Conservation (phyloP, 257 asterid species). For the Capsicum baccatum region DNA sequence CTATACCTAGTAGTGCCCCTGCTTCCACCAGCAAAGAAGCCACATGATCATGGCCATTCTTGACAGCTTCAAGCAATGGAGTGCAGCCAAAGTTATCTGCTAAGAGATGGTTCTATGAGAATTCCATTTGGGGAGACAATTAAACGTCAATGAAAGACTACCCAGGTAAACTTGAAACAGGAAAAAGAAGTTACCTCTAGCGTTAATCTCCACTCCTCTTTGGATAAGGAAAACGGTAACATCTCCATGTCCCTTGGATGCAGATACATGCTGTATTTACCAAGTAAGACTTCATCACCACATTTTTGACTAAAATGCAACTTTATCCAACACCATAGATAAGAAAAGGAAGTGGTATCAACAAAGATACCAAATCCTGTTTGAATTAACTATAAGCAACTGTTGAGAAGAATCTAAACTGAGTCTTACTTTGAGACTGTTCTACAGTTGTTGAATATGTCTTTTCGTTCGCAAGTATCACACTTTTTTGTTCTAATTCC, state of each 20-base stretch:
- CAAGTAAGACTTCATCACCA: not conserved
- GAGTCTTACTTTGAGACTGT: slow-evolving; percentile 12
- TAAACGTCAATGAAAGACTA: not conserved
- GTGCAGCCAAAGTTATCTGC: slow-evolving; percentile 61
- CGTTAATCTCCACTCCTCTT: slow-evolving; percentile 51
- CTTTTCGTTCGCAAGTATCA: not conserved
- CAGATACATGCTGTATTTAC: slow-evolving; percentile 64
- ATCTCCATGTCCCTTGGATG: slow-evolving; percentile 63
- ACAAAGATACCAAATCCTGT: not conserved
- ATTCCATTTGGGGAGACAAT: slow-evolving; percentile 9
- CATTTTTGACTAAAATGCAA: not conserved
- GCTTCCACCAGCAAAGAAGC: slow-evolving; percentile 54
- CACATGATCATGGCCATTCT: slow-evolving; percentile 57
- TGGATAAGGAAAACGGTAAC: slow-evolving; percentile 54
- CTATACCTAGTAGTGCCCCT: slow-evolving; percentile 57
- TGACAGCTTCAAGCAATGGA: slow-evolving; percentile 69
- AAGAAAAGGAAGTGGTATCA: not conserved
- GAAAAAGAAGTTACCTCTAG: slow-evolving; percentile 44
- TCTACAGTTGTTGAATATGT: not conserved
- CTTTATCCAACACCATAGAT: slow-evolving; percentile 18
- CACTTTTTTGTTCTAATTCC: slow-evolving; percentile 5
- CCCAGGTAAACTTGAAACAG: not conserved
- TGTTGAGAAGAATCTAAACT: not conserved
- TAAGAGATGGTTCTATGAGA: not conserved
- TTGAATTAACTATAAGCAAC: not conserved